Base-by-base conservation (phyloP, 371 early-diverging fungal genomes). In the Mortierella sp. region DNA sequence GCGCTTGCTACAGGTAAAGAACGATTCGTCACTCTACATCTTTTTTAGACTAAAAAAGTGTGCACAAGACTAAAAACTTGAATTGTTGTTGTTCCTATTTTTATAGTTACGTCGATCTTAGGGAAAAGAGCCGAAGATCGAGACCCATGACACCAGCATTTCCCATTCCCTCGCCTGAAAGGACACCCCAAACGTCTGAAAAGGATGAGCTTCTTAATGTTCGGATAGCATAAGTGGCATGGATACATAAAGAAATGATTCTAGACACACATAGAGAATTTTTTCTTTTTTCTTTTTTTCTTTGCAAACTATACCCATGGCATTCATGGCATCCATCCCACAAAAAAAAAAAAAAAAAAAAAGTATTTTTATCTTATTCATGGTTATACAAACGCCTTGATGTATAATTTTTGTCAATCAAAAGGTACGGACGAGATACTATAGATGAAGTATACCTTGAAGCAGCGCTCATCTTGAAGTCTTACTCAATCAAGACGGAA, bases 1-100 rank as follows among this genome's bases (percentile, higher is more conserved):
- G 97, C 50, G 85, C 76, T 36, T 76, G 65, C 50, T 81, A 81
- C 67, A 81, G 82, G 72, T 81, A 76, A 41, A 76, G 74, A 69
- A 61, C 41, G 52, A 66, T 28, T 38, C 50, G 11, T 10, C 15
- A 16, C 43, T 59, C 62, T 47, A 41, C 28, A 28, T 28, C 28
- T 67, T 63, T 9, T n/a, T 19, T 58, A 61, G 2, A 6, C 28
- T 28, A 28, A 28, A 28, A 28, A 28, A 28, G 28, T 2, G 28
- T 28, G 83, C 41, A 58, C 59, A 65, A 43, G 76, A 48, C 76
- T 76, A 24, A 47, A 62, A 62, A 79, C 84, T 47, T 79, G 72
- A 32, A 28, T 28, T 28, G 28, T 28, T 28, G 84, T 71, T 5
- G 13, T 32, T 13, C 28, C 28, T 28, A 28, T 28, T 28, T 28